phyloP scores from a whole-genome alignment of 2,329 filamentous ascomycete genomes.

The Aspergillus sp. region DNA sequence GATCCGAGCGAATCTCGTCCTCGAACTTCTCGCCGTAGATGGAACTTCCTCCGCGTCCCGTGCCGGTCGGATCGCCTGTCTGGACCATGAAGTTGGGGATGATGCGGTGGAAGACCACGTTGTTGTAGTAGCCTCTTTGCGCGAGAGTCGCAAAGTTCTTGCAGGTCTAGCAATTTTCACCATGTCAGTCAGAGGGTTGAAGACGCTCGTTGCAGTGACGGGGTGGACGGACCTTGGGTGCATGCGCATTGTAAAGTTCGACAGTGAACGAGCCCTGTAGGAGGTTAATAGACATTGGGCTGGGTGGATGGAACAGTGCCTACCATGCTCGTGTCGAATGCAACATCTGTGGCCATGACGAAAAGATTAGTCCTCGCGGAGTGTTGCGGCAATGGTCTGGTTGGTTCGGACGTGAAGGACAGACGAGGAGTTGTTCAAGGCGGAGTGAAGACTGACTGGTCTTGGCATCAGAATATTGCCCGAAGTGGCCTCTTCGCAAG shows the following conservation, averaged over 20 bases:
- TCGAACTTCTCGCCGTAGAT: slow-evolving; percentile 94
- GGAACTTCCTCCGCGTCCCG: slow-evolving; percentile 80
- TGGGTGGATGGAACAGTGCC: slow-evolving; percentile 10
- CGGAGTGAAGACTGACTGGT: slow-evolving; percentile 13
- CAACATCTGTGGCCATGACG: slow-evolving; percentile 72
- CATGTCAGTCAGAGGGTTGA: slow-evolving; percentile 21
- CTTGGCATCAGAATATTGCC: slow-evolving; percentile 20
- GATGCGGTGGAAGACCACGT: slow-evolving; percentile 84
- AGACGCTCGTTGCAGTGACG: neutral
- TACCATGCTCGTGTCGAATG: slow-evolving; percentile 85
- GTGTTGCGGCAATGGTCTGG: neutral
- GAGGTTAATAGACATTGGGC: slow-evolving; percentile 14
- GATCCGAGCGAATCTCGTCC: slow-evolving; percentile 75
- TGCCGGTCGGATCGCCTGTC: slow-evolving; percentile 90
- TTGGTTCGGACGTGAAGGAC: neutral
- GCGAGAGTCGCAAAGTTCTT: slow-evolving; percentile 82
- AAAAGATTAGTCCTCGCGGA: neutral
- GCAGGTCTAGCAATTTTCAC: slow-evolving; percentile 60
- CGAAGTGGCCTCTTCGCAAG: slow-evolving; percentile 4
- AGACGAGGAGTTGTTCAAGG: neutral
- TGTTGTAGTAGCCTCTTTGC: slow-evolving; percentile 82
- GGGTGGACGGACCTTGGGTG: slow-evolving; percentile 59
- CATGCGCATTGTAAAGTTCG: slow-evolving; percentile 87
- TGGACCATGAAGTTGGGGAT: slow-evolving; percentile 97
- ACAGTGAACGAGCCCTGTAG: slow-evolving; percentile 74